phyloP scores from a whole-genome alignment of 2,329 filamentous ascomycete species.

The Penicillium sp. region DNA sequence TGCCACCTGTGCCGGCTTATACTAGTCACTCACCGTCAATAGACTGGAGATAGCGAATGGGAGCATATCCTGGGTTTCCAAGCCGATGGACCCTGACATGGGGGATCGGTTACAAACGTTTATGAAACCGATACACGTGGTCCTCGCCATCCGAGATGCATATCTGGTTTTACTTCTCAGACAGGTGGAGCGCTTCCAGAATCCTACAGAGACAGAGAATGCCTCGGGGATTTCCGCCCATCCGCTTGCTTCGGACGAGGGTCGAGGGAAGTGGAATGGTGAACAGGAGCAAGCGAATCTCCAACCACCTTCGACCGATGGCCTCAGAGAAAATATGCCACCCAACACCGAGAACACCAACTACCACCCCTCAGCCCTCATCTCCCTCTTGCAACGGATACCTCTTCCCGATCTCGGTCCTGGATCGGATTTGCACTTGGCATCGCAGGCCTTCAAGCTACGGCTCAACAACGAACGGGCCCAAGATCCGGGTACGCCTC shows the following conservation, averaged over 20 bases:
- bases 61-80: conserved; percentile 30
- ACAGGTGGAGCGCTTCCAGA: conserved; percentile 29
- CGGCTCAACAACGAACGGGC: conserved; percentile 28
- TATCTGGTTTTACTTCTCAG: conserved; percentile 31
- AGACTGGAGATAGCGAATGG: conserved; percentile 32
- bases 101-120: conserved; percentile 32
- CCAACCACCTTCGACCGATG: conserved; percentile 16
- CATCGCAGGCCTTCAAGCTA: conserved; percentile 35
- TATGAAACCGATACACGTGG: conserved; percentile 34
- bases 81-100: conserved; percentile 30
- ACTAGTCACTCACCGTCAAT: conserved; percentile 11
- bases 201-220: conserved; percentile 13
- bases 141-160: conserved; percentile 37
- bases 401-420: conserved; percentile 37
- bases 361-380: conserved; percentile 31
- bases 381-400: conserved; percentile 36
- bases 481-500: conserved; percentile 22
- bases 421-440: conserved; percentile 37
- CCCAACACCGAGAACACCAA: conserved; percentile 15
- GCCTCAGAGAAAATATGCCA: conserved; percentile 15
- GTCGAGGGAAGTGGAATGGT: conserved; percentile 18
- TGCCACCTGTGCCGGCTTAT: background rate
- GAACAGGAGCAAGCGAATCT: conserved; percentile 20
- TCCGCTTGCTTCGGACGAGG: conserved; percentile 15
- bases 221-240: conserved; percentile 16